Evolutionary conservation across 257 asterid genomes (phyloP), one percentile per base, ranked within the genome.

Genomic region (Gentiana straminea): DNA sequence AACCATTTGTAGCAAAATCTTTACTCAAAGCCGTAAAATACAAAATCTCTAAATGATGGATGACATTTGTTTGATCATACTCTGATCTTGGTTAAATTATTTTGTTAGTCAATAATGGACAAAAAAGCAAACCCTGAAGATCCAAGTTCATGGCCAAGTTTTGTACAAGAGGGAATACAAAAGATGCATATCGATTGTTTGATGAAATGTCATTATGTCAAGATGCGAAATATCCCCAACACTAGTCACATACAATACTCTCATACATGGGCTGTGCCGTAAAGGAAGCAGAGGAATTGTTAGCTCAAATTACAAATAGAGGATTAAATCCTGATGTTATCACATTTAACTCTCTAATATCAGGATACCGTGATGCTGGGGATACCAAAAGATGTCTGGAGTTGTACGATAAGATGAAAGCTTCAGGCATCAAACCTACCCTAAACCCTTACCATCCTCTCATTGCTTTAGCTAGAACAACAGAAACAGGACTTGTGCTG

Each of bases 71-170:
- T 9, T 47, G 34, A 35, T 24, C 47, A 54, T 35, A 33, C 34
- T 1, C 5, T 54, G 35, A 2, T 5, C 9, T 54, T 32, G 10
- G 32, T 53, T 37, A 12, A 46, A 51, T 64, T 63, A 33, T 65
- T 79, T 64, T 66, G 53, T 51, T 88, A 92, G 98, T 82, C 95
- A 60, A 83, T 69, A 44, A 71, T 70, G 71, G 76, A 88, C 59
- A 77, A 69, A 79, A 85, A 77, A 78, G 74, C 90, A 51, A 88
- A 85, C 65, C 80, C 89, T 38, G 89, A 67, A 68, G 78, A 86
- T 64, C 86, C 94, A 54, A 83, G 80, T 64, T 81, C 94, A 36
- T 88, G 98, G 97, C 94, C 94, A 38, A 82, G 84, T 37, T 92
- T 92, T 67, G 74, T 88, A 62, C 77, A 37, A 58, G 69, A 67